Evolutionary conservation across 495 filamentous ascomycete genomes (phyloP), one percentile per base, ranked within the genome.

Genomic region (Friedmanniomyces simplex): DNA sequence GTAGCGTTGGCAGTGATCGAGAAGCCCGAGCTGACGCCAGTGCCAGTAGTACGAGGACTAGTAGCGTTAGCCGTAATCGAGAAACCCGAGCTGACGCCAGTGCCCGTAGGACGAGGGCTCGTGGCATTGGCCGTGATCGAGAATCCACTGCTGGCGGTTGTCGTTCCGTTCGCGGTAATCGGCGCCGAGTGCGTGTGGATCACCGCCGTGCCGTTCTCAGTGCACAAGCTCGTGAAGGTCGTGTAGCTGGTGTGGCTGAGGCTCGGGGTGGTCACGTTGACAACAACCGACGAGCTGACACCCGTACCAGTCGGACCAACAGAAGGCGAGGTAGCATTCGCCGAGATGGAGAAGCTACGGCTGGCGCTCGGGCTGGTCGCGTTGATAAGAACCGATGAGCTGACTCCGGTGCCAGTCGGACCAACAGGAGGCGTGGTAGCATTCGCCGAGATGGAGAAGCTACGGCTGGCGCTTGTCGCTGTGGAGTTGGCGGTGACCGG

Each of bases 111-210:
- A 26, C 12, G 2, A 12, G 6, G 20, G 46, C 12, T 49, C 21
- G 20, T 49, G 16, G 46, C 46, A 49, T 49, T 28, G 21, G 20
- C 46, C 11, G 18, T 20, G 16, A 49, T 26, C 7, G 21, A 24
- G 46, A 12, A 24, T 8, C 14, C 18, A 43, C 3, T 6, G 39
- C 39, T 49, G 25, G 18, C 20, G 4, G 46, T 49, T 3, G 46
- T 25, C 4, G 20, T 49, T 16, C 13, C 46, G 20, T 18, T 52
- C 2, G 16, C 25, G 11, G 49, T 52, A 14, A 32, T 20, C 49
- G 30, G 49, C 8, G n/a, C 49, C 12, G 49, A 52, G 26, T 52
- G 49, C 10, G 49, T 52, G 49, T 52, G 49, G 30, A 52, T 26
- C 26, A 52, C 49, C 2, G 49, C 25, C 3, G 49, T 52, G 26